phyloP scores from a whole-genome alignment of 2,329 filamentous ascomycete genomes.

The Torrubiellomyces zombiae region DNA sequence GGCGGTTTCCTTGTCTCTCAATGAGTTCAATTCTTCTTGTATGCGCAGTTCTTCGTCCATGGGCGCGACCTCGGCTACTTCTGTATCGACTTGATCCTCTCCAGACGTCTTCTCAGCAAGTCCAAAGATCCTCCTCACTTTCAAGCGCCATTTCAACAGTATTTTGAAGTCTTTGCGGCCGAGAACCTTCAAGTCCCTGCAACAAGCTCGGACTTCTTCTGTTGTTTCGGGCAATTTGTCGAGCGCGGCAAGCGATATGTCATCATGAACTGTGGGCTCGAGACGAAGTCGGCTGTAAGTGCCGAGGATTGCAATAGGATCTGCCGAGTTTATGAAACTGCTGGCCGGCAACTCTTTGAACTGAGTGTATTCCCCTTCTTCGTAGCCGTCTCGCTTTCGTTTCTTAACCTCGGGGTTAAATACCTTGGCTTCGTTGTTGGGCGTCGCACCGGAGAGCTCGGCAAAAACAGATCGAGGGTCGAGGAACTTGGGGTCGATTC shows the following conservation, averaged over 20 bases:
- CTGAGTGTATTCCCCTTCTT: conserved; percentile 86
- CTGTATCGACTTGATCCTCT: conserved; percentile 23
- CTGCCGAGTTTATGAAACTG: conserved; percentile 84
- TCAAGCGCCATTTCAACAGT: conserved; percentile 76
- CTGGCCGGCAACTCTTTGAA: conserved; percentile 79
- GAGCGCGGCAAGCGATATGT: conserved; percentile 74
- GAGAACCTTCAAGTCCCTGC: conserved; percentile 71
- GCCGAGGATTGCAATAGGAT: conserved; percentile 85
- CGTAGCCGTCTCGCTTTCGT: conserved; percentile 92
- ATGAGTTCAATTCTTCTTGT: conserved; percentile 67
- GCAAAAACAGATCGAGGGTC: conserved; percentile 84
- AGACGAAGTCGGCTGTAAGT: conserved; percentile 74
- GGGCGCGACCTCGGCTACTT: conserved; percentile 61
- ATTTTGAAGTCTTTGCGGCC: conserved; percentile 90
- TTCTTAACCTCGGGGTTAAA: conserved; percentile 98
- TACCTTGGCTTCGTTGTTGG: conserved; percentile 94
- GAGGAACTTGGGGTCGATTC: conserved; percentile 80
- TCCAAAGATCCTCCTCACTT: conserved; percentile 79
- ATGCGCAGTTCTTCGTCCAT: conserved; percentile 94
- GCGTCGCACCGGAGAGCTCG: conserved; percentile 67
- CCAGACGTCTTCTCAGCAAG: conserved; percentile 58
- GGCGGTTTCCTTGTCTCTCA: conserved; percentile 63
- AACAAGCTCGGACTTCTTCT: conserved; percentile 61
- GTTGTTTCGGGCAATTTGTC: conserved; percentile 79
- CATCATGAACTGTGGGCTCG: conserved; percentile 59